Evolutionary conservation across 1,284 basidiomycete species (phyloP).

Genomic region (Violaceomyces palustris): DNA sequence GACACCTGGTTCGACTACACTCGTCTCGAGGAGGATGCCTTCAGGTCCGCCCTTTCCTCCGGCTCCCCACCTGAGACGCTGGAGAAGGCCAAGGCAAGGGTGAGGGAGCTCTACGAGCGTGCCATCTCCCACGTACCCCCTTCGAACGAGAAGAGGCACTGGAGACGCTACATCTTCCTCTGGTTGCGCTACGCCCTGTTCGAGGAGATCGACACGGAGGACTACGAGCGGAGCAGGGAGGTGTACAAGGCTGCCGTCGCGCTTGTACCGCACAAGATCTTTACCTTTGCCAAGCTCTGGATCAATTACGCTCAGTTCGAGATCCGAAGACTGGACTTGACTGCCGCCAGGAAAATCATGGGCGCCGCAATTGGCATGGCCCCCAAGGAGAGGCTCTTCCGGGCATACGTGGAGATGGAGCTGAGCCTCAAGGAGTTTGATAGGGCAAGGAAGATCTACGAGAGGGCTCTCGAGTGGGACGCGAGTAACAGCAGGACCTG

Average conservation of each 20-base stretch:
- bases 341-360: slow-evolving; percentile 80
- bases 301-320: slow-evolving; percentile 86
- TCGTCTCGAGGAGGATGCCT: slow-evolving; percentile 83
- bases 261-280: slow-evolving; percentile 88
- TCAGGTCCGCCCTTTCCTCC: slow-evolving; percentile 57
- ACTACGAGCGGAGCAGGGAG: slow-evolving; percentile 76
- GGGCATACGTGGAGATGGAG: slow-evolving; percentile 47
- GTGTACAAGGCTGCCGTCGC: slow-evolving; percentile 85
- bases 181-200: slow-evolving; percentile 96
- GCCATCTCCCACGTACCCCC: slow-evolving; percentile 95
- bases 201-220: slow-evolving; percentile 92
- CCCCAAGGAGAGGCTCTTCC: slow-evolving; percentile 69
- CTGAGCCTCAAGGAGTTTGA: slow-evolving; percentile 70
- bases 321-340: slow-evolving; percentile 74
- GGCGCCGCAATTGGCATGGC: slow-evolving; percentile 90
- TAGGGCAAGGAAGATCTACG: slow-evolving; percentile 81
- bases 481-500: slow-evolving; percentile 57
- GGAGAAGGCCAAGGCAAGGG: slow-evolving; percentile 55
- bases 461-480: slow-evolving; percentile 69
- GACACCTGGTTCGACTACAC: slow-evolving; percentile 98
- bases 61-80: slow-evolving; percentile 22
- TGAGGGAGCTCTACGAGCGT: slow-evolving; percentile 90
- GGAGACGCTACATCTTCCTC: slow-evolving; percentile 85
- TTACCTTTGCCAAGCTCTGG: slow-evolving; percentile 83
- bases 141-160: slow-evolving; percentile 69